Conservation (phyloP, 2,329 filamentous ascomycete genomes). For the Ciborinia camelliae region DNA sequence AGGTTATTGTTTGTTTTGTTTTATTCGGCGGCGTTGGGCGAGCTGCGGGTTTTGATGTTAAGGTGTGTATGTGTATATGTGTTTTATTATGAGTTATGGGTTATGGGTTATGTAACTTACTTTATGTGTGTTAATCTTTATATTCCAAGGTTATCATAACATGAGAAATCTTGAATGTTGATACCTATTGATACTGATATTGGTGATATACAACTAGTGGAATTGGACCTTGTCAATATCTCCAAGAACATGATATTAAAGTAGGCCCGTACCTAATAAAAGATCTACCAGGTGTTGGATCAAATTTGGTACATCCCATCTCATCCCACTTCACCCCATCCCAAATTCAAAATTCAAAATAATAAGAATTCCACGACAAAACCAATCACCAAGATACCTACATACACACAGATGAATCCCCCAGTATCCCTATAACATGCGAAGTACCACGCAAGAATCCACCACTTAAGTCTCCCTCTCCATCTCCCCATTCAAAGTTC, state of each 20-base stretch:
- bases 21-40: constrained; percentile 15
- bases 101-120: no score
- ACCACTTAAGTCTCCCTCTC: not conserved
- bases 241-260: constrained; percentile 14
- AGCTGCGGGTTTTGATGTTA: constrained; percentile 19
- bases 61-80: no score
- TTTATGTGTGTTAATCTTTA: no score
- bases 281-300: constrained; percentile 17
- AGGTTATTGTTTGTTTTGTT: constrained; percentile 19
- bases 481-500: constrained; percentile 8
- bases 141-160: no score
- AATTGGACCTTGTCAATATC: constrained; percentile 16
- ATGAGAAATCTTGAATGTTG: not conserved
- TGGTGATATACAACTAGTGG: constrained; percentile 4
- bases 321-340: not conserved
- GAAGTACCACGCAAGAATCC: constrained; percentile 18
- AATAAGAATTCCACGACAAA: no score
- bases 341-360: no score
- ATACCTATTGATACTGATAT: not conserved
- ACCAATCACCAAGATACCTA: no score
- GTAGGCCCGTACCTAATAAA: no score
- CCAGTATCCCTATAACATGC: constrained; percentile 15
- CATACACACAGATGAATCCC: no score
- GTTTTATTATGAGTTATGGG: no score
- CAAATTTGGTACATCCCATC: not conserved